phyloP scores from a whole-genome alignment of 768 basidiomycete species.

The Russula earlei region DNA sequence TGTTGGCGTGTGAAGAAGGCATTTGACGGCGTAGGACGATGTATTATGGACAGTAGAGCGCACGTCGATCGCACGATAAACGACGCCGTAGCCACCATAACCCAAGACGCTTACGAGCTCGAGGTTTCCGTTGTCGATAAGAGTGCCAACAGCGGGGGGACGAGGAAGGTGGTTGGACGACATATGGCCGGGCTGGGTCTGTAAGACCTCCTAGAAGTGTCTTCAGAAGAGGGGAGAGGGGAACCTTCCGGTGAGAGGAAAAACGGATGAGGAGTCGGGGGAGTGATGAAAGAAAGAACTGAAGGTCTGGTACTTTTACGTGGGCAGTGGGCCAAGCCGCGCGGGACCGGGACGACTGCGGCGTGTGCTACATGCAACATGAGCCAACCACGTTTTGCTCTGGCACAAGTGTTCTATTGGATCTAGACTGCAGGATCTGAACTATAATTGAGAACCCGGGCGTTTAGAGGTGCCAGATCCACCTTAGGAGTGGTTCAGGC shows the following conservation, averaged over 20 bases:
- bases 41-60: slow-evolving; percentile 29
- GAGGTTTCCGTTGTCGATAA: slow-evolving; percentile 75
- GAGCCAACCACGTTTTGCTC: slow-evolving; percentile 24
- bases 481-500: slow-evolving; percentile 16
- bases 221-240: slow-evolving; percentile 1
- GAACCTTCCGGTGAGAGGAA: slow-evolving; percentile 17
- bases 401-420: slow-evolving; percentile 1
- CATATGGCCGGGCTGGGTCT: slow-evolving; percentile 22
- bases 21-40: slow-evolving; percentile 83
- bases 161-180: slow-evolving; percentile 27
- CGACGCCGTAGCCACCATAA: slow-evolving; percentile 90
- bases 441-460: slow-evolving; percentile 8
- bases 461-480: slow-evolving; percentile 9
- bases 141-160: slow-evolving; percentile 54
- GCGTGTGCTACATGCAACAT: slow-evolving; percentile 28
- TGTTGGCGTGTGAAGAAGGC: slow-evolving; percentile 51
- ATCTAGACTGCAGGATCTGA: slow-evolving; percentile 19
- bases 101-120: slow-evolving; percentile 84
- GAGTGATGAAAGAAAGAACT: slow-evolving; percentile 21
- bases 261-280: slow-evolving; percentile 24
- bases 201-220: slow-evolving; percentile 10
- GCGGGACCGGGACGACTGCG: slow-evolving; percentile 23
- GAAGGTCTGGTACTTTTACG: slow-evolving; percentile 24
- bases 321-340: slow-evolving; percentile 26
- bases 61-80: slow-evolving; percentile 76